phyloP scores from a whole-genome alignment of 139 green algal genomes.

The Nannochloris sp. region DNA sequence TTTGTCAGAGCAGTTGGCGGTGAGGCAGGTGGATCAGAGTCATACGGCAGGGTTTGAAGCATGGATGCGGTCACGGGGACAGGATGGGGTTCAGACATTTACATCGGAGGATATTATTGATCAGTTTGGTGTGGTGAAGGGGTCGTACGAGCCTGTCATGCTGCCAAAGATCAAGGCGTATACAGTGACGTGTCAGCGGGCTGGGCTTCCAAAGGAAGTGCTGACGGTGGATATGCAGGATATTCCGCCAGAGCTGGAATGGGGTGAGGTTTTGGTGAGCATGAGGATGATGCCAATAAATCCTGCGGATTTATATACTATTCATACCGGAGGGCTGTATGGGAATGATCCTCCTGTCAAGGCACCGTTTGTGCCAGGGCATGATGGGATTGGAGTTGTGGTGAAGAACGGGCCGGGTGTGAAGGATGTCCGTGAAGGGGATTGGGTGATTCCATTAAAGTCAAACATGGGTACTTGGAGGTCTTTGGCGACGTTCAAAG shows the following conservation, averaged over 20 bases:
- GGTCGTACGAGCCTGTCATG: constrained; percentile 58
- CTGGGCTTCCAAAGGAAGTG: constrained; percentile 26
- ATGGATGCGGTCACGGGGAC: constrained; percentile 66
- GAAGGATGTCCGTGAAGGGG: constrained; percentile 57
- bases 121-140: constrained; percentile 65
- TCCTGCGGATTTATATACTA: constrained; percentile 61
- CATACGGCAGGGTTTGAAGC: constrained; percentile 75
- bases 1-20: constrained; percentile 58
- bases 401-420: constrained; percentile 76
- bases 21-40: constrained; percentile 42
- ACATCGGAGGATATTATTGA: constrained; percentile 51
- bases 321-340: constrained; percentile 54
- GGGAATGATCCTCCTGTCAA: constrained; percentile 16
- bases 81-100: constrained; percentile 36
- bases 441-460: constrained; percentile 66
- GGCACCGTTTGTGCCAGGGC: constrained; percentile 54
- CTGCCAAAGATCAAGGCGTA: constrained; percentile 49
- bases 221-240: constrained; percentile 31
- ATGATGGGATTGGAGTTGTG: constrained; percentile 63
- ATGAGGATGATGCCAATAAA: constrained; percentile 53
- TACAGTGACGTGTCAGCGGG: constrained; percentile 35
- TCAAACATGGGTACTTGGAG: constrained; percentile 68
- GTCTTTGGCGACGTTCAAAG: constrained; percentile 48
- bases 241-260: constrained; percentile 62
- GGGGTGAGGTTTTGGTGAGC: constrained; percentile 71